Evolutionary conservation across 1,284 basidiomycete species (phyloP), one percentile per base, ranked within the genome.

Genomic region (Tilletiopsis washingtonensis): DNA sequence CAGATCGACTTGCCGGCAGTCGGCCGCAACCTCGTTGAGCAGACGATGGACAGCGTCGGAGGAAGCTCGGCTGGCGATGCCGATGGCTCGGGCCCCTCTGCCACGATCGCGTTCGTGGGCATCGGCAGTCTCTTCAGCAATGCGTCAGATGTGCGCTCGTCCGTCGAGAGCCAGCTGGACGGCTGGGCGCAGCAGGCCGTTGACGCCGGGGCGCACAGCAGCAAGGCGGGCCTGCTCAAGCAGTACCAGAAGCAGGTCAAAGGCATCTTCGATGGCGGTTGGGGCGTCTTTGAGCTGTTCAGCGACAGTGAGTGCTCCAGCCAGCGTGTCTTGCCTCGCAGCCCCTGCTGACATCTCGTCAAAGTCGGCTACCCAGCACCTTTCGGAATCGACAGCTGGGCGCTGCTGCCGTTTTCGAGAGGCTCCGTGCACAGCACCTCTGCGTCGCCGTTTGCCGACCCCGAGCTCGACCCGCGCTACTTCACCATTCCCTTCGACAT

Each of bases 11-110:
- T 76, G 1, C 69, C 74, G 0, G 67, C 57, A 6, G 63, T 66
- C 21, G 75, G 75, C 5, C 62, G 67, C 49, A 75, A 76, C 52
- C 56, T 76, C 17, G 73, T 74, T 46, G 75, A 77, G 46, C 76
- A 77, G 57, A 73, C 71, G 5, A 74, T 73, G 27, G 68, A 63
- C 65, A 69, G 34, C 59, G 66, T 42, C 56, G 64, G 51, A 54
- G 58, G 55, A 21, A 40, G 38, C 12, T 50, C 39, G 38, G 40
- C 27, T 50, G 63, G 59, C 55, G 38, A 47, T 54, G 49, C 21
- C 40, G 45, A 12, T 39, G 69, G 51, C 54, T 59, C 19, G 42
- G 74, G 63, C 40, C 63, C 49, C 43, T 69, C 51, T 20, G 53
- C 21, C 55, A 60, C 61, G 55, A 74, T 46, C 48, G 74, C 55